Evolutionary conservation across 164 flowering plant species (phyloP).

Genomic region (Annona squamosa): DNA sequence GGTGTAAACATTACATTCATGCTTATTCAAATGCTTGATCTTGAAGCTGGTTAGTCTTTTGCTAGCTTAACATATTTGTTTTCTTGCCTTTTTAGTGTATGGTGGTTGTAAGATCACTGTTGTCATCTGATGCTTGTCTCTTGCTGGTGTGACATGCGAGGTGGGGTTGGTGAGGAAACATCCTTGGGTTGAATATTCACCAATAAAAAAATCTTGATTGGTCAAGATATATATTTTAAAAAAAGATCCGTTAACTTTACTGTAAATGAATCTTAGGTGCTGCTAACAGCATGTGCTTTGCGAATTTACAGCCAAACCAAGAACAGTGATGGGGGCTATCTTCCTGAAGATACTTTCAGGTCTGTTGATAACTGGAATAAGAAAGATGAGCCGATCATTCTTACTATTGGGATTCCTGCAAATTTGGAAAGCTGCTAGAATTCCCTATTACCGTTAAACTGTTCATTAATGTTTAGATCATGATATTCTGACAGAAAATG

Average conservation of each 20-base stretch:
- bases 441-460: not conserved
- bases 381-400: too few species aligned
- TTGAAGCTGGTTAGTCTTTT: constrained; percentile 65
- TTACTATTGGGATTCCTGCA: not conserved
- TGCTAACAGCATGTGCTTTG: not conserved
- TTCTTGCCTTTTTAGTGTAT: not conserved
- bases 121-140: not conserved
- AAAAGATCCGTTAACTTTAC: not conserved
- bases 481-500: constrained; percentile 24
- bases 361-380: constrained; percentile 12
- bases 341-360: constrained; percentile 42
- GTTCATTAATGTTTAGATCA: not conserved
- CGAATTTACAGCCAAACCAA: constrained; percentile 47
- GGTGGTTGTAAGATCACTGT: not conserved
- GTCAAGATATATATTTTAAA: not conserved
- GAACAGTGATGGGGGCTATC: constrained; percentile 23
- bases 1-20: constrained; percentile 97
- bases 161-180: not conserved
- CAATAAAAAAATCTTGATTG: not conserved
- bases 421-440: not conserved
- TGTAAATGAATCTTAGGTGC: not conserved
- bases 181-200: not conserved
- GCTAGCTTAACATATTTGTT: not conserved
- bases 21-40: constrained; percentile 98
- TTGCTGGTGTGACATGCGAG: not conserved